Percentiles rank a stretch among this genome's conserved stretches.
phyloP scores from a whole-genome alignment of 176 grass and related monocot species.

The Eragrostis curvula region DNA sequence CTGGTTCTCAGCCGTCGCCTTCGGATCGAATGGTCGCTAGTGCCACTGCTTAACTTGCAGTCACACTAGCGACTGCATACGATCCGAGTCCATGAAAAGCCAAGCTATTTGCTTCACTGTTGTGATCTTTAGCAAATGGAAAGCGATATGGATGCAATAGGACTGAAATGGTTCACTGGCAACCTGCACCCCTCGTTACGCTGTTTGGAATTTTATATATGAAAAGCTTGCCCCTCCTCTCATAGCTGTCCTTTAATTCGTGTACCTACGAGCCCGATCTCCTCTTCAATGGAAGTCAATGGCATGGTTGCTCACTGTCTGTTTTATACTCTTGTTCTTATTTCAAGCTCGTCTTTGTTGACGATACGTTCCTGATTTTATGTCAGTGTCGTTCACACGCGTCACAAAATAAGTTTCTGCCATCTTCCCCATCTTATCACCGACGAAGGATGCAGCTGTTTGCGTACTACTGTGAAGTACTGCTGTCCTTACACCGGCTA shows the following conservation, averaged over 20 bases:
- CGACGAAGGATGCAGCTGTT: too few species aligned
- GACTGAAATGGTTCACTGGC: not conserved
- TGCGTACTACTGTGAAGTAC: too few species aligned
- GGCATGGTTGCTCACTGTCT: not conserved
- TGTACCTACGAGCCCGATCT: not conserved
- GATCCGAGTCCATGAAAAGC: too few species aligned
- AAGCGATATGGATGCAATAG: not conserved
- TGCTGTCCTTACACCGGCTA: too few species aligned
- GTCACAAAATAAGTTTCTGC: not conserved
- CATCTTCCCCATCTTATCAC: not conserved
- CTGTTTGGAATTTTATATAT: not conserved
- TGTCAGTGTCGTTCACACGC: too few species aligned
- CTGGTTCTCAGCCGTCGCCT: too few species aligned
- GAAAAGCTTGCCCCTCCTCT: not conserved
- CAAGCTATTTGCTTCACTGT: too few species aligned
- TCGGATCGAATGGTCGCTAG: too few species aligned
- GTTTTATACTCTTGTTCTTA: conserved; percentile 1
- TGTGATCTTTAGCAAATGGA: too few species aligned
- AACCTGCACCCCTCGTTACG: not conserved
- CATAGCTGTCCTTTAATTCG: conserved; percentile 2
- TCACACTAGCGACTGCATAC: too few species aligned
- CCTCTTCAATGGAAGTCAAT: conserved; percentile 29
- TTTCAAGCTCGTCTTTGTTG: not conserved
- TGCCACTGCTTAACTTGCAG: too few species aligned
- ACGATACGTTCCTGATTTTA: not conserved